Percentiles rank a stretch among this genome's conserved stretches.
Evolutionary conservation across 257 asterid genomes (phyloP).

Genomic region (Perilla frutescens): DNA sequence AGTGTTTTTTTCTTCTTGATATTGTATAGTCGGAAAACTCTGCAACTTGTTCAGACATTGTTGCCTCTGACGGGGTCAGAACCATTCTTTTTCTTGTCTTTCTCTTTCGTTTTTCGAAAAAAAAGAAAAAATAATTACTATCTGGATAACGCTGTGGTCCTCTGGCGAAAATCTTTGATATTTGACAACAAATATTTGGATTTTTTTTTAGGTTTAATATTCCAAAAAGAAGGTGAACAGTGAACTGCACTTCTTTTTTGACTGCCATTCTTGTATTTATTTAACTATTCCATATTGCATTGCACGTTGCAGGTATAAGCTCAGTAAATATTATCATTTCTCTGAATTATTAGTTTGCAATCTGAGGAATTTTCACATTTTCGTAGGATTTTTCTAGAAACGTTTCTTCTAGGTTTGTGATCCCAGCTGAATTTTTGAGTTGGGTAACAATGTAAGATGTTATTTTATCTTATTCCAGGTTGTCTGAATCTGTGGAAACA

Average conservation of each 20-base stretch:
- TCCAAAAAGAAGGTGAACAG: constrained; percentile 25
- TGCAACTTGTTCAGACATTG: constrained; percentile 37
- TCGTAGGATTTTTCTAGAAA: constrained; percentile 6
- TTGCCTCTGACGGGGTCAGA: constrained; percentile 50
- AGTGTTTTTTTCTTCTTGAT: not conserved
- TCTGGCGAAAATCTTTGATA: constrained; percentile 27
- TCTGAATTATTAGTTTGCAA: constrained; percentile 21
- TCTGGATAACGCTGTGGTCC: constrained; percentile 34
- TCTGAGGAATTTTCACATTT: constrained; percentile 30
- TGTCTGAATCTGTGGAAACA: constrained; percentile 32
- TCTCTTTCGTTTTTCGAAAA: constrained; percentile 10
- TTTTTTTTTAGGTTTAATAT: constrained; percentile 25
- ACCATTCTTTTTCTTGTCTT: constrained; percentile 37
- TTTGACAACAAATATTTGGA: constrained; percentile 35
- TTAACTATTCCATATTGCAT: constrained; percentile 28
- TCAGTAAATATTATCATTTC: constrained; percentile 8
- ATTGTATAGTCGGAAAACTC: constrained; percentile 18
- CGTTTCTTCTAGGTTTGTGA: constrained; percentile 33
- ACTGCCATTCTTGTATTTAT: constrained; percentile 20
- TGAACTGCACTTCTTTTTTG: constrained; percentile 22
- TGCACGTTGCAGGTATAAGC: constrained; percentile 29
- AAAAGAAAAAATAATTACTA: not conserved
- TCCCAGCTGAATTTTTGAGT: constrained; percentile 22
- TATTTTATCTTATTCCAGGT: constrained; percentile 20
- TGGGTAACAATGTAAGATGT: not conserved